phyloP scores from a whole-genome alignment of 805 yeast genomes.

The Starmerella potacharoeniae region DNA sequence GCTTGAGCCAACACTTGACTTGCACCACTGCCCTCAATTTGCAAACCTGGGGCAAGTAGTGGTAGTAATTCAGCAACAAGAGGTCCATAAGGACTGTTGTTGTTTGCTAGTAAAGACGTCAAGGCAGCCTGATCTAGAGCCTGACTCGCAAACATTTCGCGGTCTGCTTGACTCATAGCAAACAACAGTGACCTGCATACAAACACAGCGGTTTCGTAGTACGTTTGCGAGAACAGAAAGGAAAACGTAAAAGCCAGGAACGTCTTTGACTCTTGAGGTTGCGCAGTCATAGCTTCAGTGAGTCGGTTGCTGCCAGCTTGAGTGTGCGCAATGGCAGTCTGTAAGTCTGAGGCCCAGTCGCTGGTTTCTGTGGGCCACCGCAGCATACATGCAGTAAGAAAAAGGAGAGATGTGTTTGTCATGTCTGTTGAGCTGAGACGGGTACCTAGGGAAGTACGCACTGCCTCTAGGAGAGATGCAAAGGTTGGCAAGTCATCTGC shows the following conservation, averaged over 20 bases:
- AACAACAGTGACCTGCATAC: background rate
- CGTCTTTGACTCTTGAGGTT: background rate
- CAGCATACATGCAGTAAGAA: background rate
- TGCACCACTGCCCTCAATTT: background rate
- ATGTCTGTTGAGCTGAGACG: background rate
- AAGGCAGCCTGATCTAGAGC: background rate
- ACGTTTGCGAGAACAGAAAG: background rate
- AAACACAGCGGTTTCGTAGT: background rate
- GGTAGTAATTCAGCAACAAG: conserved; percentile 13
- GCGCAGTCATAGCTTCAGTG: background rate
- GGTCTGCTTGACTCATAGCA: background rate
- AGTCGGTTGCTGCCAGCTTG: background rate
- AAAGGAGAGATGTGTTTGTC: background rate
- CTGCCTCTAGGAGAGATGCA: conserved; percentile 27
- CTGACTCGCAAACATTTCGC: background rate
- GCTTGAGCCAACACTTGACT: conserved; percentile 7
- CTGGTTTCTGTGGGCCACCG: background rate
- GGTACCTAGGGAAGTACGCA: conserved; percentile 4
- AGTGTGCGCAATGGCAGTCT: background rate
- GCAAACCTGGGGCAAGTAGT: background rate
- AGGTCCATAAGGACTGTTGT: background rate
- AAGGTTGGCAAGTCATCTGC: conserved; percentile 50
- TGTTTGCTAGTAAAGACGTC: background rate
- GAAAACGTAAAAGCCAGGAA: background rate
- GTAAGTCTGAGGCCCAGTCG: background rate